Evolutionary conservation across 768 basidiomycete genomes (phyloP), one percentile per base, ranked within the genome.

Genomic region (Strobilomyces confusus): DNA sequence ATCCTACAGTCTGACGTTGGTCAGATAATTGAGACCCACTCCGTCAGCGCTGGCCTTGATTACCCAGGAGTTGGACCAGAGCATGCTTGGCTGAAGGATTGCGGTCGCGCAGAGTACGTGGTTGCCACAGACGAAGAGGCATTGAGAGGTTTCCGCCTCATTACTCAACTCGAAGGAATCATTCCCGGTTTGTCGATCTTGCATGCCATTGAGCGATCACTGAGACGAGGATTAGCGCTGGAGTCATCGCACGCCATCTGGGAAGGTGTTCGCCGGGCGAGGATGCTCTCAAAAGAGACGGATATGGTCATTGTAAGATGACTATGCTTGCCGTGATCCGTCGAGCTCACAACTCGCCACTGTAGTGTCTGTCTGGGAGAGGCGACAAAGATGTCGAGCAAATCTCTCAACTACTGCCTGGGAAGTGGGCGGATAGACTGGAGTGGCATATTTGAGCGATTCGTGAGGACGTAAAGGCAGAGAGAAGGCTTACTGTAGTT

Each of bases 361-460:
- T 22, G 23, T 54, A 95, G 91, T 97, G 93, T 64, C 75, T 98
- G 48, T 95, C 92, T 49, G 95, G 95, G 46, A 84, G 95, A 57
- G 97, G 97, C 17, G 94, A 98, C 72, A 98, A 98, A 72, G 95
- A 99, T 65, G 97, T 99, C 4, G 89, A 95, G 60, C 89, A 98
- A 65, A 94, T 99, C 52, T 93, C 89, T n/a, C 75, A 95, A 63
- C 75, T 98, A 37, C 77, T 99, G 51, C 95, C 95, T 12, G 80
- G 80, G 51, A 90, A 95, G 72, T 98, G 95, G 95, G 93, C 89
- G 12, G 87, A 97, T 63, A 84, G 73, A 60, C 79, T 98, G 33
- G 89, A 95, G 76, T 98, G 95, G 95, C 92, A 95, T 62, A 75
- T 95, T 41, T 78, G 57, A 71, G 48, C 5, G 34, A 38, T 29